Base-by-base conservation (phyloP, 75 land plant genomes). In the Sequoiadendron giganteum region DNA sequence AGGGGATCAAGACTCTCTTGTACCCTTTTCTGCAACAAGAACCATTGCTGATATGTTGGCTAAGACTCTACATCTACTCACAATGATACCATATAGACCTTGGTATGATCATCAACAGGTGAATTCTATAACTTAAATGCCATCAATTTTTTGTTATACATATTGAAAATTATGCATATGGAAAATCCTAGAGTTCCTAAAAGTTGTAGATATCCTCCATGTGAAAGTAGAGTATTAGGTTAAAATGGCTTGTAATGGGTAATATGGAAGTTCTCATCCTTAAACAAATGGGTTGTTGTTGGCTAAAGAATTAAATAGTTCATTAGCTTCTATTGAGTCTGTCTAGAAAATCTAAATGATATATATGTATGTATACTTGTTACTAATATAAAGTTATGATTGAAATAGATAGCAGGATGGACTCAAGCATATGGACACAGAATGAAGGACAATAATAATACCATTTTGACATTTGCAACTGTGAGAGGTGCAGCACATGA, bases 401-500 rank as follows among this genome's bases (percentile, higher is more conserved):
- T 73, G n/a, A 34, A 18, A 45, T 42, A 89, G 90, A 83, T 89
- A 5, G 87, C 56, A n/a, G 90, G 88, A 56, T 86, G 90, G 87
- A 36, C 87, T 43, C 90, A 89, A 39, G 49, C 90, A 40, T 89
- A 75, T 80, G 90, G 88, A 8, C 86, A 36, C 7, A 48, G 5
- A 42, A 68, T 19, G 54, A 85, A 88, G 3, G 89, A 81, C 8
- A 85, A 84, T 34, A 49, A 52, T 15, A 52, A 48, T 30, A 84
- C 86, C 28, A 88, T 79, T 56, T 47, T 89, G 16, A 89, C 89
- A 56, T 89, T 25, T 72, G 89, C 90, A 42, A 89, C 89, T 7
- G 85, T 87, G 14, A 87, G 88, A 21, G 90, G 90, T 87, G 90
- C 85, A 19, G 90, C 86, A 10, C 90, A 90, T 72, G 78, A 86